phyloP scores from a whole-genome alignment of 257 asterid genomes.

The Lantana camara region DNA sequence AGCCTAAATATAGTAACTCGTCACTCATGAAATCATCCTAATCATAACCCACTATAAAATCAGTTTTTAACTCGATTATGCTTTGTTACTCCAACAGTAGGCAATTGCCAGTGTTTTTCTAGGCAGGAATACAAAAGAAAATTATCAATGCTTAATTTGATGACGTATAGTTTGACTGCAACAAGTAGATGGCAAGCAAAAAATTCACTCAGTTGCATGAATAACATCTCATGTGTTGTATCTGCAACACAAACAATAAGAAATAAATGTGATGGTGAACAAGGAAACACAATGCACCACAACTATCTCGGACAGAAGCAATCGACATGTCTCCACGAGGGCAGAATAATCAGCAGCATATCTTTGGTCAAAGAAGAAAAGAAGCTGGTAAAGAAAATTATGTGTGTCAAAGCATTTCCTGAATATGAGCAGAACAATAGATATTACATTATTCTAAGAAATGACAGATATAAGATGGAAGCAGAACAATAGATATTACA shows the following conservation, averaged over 20 bases:
- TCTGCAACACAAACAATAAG: slow-evolving; percentile 7
- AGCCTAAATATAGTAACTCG: not conserved
- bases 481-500: slow-evolving; percentile 17
- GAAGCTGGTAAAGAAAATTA: slow-evolving; percentile 71
- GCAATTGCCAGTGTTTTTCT: not conserved
- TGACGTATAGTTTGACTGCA: slow-evolving; percentile 10
- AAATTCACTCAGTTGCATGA: slow-evolving; percentile 10
- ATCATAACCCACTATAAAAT: not conserved
- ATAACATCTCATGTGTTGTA: not conserved
- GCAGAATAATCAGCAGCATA: slow-evolving; percentile 67
- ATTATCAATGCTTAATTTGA: not conserved
- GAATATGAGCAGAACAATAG: slow-evolving; percentile 45
- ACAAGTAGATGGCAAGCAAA: slow-evolving; percentile 6
- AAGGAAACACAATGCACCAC: slow-evolving; percentile 66
- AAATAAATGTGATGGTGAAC: slow-evolving; percentile 11
- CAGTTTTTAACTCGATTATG: not conserved
- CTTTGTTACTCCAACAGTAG: not conserved
- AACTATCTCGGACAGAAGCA: slow-evolving; percentile 62
- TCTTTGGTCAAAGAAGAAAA: slow-evolving; percentile 88
- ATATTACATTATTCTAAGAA: slow-evolving; percentile 24
- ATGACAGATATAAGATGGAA: slow-evolving; percentile 4
- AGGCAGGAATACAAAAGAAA: not conserved
- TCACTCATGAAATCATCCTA: not conserved
- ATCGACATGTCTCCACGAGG: slow-evolving; percentile 79
- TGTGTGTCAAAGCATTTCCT: slow-evolving; percentile 87